Conservation (phyloP, 2,329 filamentous ascomycete species). For the Conoideocrella luteorostrata region DNA sequence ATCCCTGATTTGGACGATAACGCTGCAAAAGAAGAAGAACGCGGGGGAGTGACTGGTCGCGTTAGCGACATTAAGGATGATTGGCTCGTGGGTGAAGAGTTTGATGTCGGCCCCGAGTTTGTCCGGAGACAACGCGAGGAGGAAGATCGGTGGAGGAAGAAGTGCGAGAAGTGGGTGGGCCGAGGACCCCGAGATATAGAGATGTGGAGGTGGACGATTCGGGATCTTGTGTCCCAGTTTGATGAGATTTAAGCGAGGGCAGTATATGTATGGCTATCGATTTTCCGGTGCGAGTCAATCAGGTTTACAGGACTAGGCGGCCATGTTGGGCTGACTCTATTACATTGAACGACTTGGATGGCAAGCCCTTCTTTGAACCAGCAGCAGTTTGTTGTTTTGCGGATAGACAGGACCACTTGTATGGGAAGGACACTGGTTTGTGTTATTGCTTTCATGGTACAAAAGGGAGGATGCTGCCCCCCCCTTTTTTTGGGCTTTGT, state of each 20-base stretch:
- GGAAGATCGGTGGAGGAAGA: constrained; percentile 83
- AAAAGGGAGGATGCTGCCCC: too few relatives aligned
- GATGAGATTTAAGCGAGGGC: constrained; percentile 27
- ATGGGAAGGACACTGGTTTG: too few relatives aligned
- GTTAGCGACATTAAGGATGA: constrained; percentile 63
- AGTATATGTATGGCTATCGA: too few relatives aligned
- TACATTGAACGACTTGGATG: too few relatives aligned
- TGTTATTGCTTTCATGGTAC: too few relatives aligned
- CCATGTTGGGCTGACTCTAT: too few relatives aligned
- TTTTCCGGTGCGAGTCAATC: too few relatives aligned
- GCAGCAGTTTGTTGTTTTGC: too few relatives aligned
- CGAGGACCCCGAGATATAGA: constrained; percentile 49
- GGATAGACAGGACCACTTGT: too few relatives aligned
- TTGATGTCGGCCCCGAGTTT: constrained; percentile 94
- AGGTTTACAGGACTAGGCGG: too few relatives aligned
- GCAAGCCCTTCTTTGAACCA: too few relatives aligned
- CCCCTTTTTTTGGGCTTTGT: too few relatives aligned
- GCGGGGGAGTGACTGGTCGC: constrained; percentile 41
- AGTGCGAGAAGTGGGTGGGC: constrained; percentile 79
- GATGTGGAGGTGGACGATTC: constrained; percentile 72
- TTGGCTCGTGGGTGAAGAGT: constrained; percentile 89
- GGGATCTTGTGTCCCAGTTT: constrained; percentile 48
- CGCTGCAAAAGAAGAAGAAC: constrained; percentile 42
- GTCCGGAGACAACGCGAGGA: constrained; percentile 83
- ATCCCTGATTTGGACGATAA: constrained; percentile 85